A percentile compares a stretch with the other conserved stretches of the same genome.
These are phyloP conservation scores for Aspergillus eucalypticola DNA, from an alignment of 2,329 filamentous ascomycete species.

Conservation along the genomic window DNA sequence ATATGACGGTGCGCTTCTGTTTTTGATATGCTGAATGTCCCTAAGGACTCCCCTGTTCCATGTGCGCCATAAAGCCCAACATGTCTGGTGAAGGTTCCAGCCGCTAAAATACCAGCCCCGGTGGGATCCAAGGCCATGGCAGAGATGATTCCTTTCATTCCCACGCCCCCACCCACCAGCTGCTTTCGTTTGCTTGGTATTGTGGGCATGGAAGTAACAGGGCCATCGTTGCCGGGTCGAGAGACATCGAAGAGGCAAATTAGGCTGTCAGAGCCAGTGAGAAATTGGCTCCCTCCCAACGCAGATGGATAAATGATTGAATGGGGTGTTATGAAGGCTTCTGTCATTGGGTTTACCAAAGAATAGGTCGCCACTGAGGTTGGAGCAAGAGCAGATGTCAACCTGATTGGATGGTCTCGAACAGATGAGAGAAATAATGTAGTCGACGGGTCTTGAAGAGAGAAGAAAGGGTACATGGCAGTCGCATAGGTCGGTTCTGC, in stretches of 20 bases:
- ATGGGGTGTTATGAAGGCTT: conserved; percentile 57
- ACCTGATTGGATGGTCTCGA: conserved; percentile 57
- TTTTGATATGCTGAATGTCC: conserved; percentile 52
- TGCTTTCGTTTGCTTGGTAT: conserved; percentile 52
- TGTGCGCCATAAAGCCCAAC: conserved; percentile 57
- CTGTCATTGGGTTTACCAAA: conserved; percentile 56
- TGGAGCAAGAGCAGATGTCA: conserved; percentile 57
- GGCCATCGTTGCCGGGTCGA: conserved; percentile 48
- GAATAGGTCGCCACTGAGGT: conserved; percentile 55
- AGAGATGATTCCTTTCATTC: conserved; percentile 59
- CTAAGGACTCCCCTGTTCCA: conserved; percentile 51
- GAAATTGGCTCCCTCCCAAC: conserved; percentile 52
- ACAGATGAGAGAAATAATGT: conserved; percentile 54
- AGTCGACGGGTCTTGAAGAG: conserved; percentile 52
- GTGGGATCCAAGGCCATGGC: conserved; percentile 50
- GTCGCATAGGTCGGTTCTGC: conserved; percentile 56
- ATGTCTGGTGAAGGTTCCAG: conserved; percentile 58
- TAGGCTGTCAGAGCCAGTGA: conserved; percentile 57
- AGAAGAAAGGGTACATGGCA: conserved; percentile 57
- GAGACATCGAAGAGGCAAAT: conserved; percentile 60
- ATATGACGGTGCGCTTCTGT: conserved; percentile 41
- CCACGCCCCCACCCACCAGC: conserved; percentile 48
- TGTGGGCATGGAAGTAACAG: conserved; percentile 48
- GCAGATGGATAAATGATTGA: conserved; percentile 55
- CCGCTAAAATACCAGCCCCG: conserved; percentile 54